Conservation (phyloP, 306 rosid genomes). For the Potentilla sterilis region DNA sequence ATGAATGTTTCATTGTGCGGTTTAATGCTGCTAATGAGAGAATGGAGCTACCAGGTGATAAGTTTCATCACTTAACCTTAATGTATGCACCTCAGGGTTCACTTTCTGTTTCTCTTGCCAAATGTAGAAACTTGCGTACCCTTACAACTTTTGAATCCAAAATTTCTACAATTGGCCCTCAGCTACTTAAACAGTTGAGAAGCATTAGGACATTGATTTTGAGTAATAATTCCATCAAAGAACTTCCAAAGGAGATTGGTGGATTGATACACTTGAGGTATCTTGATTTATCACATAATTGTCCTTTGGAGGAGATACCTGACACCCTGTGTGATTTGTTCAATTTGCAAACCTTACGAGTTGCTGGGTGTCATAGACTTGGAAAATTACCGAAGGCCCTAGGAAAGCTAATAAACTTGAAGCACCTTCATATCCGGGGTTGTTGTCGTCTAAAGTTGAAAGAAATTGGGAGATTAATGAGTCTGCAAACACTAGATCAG, state of each 20-base stretch:
- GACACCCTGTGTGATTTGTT: background rate
- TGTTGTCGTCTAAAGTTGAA: background rate
- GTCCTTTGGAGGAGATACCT: background rate
- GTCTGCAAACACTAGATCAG: background rate
- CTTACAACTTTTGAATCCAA: background rate
- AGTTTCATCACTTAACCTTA: background rate
- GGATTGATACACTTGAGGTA: constrained; percentile 1
- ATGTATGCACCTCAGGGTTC: background rate
- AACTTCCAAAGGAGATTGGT: background rate
- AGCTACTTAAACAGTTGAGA: no score
- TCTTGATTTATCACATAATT: fast-evolving
- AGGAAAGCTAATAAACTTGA: background rate
- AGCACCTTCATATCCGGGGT: fast-evolving
- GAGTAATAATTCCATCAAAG: fast-evolving
- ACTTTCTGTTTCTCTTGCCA: background rate
- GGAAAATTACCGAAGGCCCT: background rate
- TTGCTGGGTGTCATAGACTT: fast-evolving
- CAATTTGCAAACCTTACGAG: background rate
- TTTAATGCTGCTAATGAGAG: background rate
- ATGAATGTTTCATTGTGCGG: background rate
- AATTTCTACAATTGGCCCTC: background rate
- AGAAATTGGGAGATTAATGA: background rate
- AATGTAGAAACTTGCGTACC: background rate
- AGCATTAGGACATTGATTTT: constrained; percentile 1
- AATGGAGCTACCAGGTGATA: background rate